Evolutionary conservation across 805 yeast genomes (phyloP).

Genomic region (Wickerhamiella brachini): DNA sequence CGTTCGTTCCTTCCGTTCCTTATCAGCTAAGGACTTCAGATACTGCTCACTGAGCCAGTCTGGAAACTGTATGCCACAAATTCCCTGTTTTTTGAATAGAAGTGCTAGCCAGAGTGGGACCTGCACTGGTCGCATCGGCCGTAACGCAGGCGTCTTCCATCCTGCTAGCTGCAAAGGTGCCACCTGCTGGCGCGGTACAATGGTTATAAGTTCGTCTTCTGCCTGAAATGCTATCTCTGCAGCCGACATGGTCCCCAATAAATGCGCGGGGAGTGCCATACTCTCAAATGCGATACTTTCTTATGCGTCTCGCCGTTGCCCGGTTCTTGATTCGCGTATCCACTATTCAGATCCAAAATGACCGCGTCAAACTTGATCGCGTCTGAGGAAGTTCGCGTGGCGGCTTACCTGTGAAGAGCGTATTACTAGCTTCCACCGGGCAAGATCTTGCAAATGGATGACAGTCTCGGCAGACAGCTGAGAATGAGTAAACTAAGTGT

Average conservation of each 20-base stretch:
- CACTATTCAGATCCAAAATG: too few relatives aligned
- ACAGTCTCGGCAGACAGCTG: too few relatives aligned
- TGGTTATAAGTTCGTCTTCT: conserved; percentile 59
- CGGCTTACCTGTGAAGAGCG: too few relatives aligned
- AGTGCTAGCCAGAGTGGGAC: conserved; percentile 86
- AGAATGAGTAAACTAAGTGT: too few relatives aligned
- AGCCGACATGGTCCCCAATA: conserved; percentile 5
- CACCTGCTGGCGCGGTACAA: conserved; percentile 68
- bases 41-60: conserved; percentile 54
- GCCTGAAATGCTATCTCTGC: conserved; percentile 72
- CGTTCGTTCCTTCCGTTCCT: conserved; percentile 44
- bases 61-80: conserved; percentile 78
- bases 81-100: conserved; percentile 65
- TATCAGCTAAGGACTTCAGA: conserved; percentile 46
- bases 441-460: too few relatives aligned
- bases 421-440: too few relatives aligned
- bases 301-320: too few relatives aligned
- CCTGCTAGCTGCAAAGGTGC: conserved; percentile 53
- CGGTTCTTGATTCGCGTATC: too few relatives aligned
- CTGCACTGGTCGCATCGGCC: conserved; percentile 52
- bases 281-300: too few relatives aligned
- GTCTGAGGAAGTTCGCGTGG: too few relatives aligned
- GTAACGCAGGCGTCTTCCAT: conserved; percentile 41
- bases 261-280: background rate
- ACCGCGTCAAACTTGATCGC: too few relatives aligned